These are phyloP conservation scores for Penicillium ucsense DNA, from an alignment of 495 filamentous ascomycete genomes.

Conservation along the genomic window DNA sequence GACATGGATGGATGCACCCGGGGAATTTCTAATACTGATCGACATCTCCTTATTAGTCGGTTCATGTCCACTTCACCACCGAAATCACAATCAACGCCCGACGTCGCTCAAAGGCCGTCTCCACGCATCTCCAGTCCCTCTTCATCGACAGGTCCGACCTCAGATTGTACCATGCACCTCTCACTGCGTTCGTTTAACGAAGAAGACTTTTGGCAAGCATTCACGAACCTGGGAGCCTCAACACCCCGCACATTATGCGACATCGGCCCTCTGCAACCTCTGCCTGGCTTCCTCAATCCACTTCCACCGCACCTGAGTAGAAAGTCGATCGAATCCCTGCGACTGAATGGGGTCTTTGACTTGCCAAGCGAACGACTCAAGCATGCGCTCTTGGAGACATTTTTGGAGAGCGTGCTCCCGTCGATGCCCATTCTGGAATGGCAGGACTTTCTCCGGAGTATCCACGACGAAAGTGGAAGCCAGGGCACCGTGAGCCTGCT, in stretches of 20 bases:
- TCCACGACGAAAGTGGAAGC: constrained; percentile 2
- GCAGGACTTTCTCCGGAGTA: constrained; percentile 3
- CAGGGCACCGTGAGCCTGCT: constrained; percentile 12
- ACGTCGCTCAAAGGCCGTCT: too few species aligned
- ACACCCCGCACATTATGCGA: neutral
- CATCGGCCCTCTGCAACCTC: neutral
- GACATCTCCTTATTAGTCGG: too few species aligned
- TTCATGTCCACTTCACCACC: too few species aligned
- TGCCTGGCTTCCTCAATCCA: constrained; percentile 13
- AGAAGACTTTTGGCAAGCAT: constrained; percentile 9
- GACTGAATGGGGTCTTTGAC: constrained; percentile 7
- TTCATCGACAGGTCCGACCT: too few species aligned
- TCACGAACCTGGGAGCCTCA: constrained; percentile 7
- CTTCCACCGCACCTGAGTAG: constrained; percentile 6
- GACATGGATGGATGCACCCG: too few species aligned
- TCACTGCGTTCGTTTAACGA: neutral
- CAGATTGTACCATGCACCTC: neutral
- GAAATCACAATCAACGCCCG: too few species aligned
- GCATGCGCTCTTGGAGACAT: constrained; percentile 10
- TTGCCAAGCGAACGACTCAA: constrained; percentile 7
- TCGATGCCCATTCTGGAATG: constrained; percentile 14
- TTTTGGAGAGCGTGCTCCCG: constrained; percentile 11
- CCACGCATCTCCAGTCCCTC: too few species aligned
- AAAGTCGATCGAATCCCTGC: constrained; percentile 7
- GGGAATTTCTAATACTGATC: too few species aligned